Conservation (phyloP, 139 green algal species). For the Nannochloris sp. region DNA sequence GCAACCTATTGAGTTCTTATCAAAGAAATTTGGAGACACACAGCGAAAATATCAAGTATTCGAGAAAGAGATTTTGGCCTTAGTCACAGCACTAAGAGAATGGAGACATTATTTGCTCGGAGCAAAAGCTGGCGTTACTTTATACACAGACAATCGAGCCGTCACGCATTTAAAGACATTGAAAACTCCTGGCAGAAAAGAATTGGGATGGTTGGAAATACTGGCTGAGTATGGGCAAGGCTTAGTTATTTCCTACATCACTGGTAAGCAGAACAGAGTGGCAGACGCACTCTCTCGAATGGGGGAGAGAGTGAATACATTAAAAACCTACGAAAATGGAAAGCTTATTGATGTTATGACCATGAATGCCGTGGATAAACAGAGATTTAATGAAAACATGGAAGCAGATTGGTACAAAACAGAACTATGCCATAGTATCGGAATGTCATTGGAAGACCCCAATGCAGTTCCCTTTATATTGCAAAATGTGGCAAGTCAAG, state of each 20-base stretch:
- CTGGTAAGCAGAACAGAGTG: conserved; percentile 31
- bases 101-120: conserved; percentile 36
- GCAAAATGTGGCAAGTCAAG: neutral
- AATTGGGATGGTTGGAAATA: conserved; percentile 23
- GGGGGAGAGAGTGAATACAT: neutral
- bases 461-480: neutral
- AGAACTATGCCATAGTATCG: neutral
- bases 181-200: neutral
- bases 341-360: neutral
- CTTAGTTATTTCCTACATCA: conserved; percentile 23
- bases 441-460: neutral
- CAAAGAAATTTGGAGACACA: conserved; percentile 16
- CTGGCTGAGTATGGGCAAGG: conserved; percentile 15
- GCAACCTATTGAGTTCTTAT: conserved; percentile 31
- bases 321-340: neutral
- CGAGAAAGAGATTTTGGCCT: conserved; percentile 40
- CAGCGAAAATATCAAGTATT: conserved; percentile 34
- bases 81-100: conserved; percentile 19
- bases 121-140: neutral
- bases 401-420: neutral
- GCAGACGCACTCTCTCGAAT: conserved; percentile 24
- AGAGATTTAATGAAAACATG: neutral
- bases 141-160: conserved; percentile 35
- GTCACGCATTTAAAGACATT: conserved; percentile 21
- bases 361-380: neutral